These are phyloP conservation scores for Mercurialis annua DNA, from an alignment of 345 rosid species.

Conservation along the genomic window DNA sequence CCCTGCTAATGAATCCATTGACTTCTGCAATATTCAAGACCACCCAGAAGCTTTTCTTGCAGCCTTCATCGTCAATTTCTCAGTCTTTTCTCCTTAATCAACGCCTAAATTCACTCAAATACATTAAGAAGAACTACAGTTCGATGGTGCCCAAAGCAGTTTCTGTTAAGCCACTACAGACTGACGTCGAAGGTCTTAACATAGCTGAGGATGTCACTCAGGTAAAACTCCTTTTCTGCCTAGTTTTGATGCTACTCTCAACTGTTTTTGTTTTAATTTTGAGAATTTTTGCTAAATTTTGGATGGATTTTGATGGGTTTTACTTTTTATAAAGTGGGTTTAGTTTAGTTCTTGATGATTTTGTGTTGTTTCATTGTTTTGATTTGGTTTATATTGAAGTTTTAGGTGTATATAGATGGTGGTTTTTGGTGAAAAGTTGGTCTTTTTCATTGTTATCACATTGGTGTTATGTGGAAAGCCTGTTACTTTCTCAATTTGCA, in stretches of 20 bases:
- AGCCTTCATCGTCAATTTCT: neutral
- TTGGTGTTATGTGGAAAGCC: neutral
- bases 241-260: neutral
- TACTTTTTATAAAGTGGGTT: slow-evolving; percentile 3
- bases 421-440: neutral
- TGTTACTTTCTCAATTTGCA: neutral
- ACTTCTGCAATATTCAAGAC: slow-evolving; percentile 35
- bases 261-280: slow-evolving; percentile 6
- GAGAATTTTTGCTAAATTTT: neutral
- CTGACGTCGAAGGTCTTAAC: slow-evolving; percentile 66
- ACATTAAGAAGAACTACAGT: slow-evolving; percentile 18
- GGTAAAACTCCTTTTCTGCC: slow-evolving; percentile 27
- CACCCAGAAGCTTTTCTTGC: slow-evolving; percentile 14
- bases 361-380: neutral
- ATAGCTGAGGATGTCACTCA: slow-evolving; percentile 82
- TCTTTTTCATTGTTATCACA: neutral
- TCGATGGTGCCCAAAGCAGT: slow-evolving; percentile 71
- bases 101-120: slow-evolving; percentile 19
- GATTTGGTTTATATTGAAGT: neutral
- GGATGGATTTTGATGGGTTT: neutral
- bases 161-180: slow-evolving; percentile 51
- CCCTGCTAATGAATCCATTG: slow-evolving; percentile 39
- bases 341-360: slow-evolving; percentile 2
- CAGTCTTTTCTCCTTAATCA: slow-evolving; percentile 20
- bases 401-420: neutral